Conservation (phyloP, 306 rosid species). For the Astragalus glycyphyllos region DNA sequence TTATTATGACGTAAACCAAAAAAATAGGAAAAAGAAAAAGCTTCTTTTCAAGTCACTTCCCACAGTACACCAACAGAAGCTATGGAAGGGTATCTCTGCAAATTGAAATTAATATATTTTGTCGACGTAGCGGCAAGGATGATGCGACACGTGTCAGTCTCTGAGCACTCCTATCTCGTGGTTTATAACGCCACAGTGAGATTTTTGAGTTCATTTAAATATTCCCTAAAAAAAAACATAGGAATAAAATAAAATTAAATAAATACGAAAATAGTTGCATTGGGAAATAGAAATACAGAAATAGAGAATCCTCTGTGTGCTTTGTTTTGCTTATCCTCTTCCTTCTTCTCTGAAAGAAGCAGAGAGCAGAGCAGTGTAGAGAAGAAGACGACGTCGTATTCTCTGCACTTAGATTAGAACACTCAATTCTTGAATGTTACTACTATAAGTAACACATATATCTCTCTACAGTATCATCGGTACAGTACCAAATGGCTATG, state of each 20-base stretch:
- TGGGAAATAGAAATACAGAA: not conserved
- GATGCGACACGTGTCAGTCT: slow-evolving; percentile 65
- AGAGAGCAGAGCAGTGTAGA: not conserved
- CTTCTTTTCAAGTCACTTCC: not conserved
- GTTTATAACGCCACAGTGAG: slow-evolving; percentile 51
- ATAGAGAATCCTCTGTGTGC: not conserved
- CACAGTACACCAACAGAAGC: not conserved
- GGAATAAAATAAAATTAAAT: not conserved
- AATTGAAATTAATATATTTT: not conserved
- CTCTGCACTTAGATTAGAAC: slow-evolving; percentile 1
- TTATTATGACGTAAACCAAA: slow-evolving; percentile 10
- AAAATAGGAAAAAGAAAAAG: not conserved
- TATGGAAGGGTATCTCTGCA: slow-evolving; percentile 11
- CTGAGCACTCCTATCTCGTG: slow-evolving; percentile 53
- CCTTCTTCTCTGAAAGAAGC: slow-evolving; percentile 4
- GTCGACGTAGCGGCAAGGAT: slow-evolving; percentile 19
- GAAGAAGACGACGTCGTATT: slow-evolving; percentile 46
- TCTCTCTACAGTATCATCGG: not conserved
- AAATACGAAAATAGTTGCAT: slow-evolving; percentile 9
- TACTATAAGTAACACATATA: not conserved
- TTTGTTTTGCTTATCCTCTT: slow-evolving; percentile 66
- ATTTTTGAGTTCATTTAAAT: slow-evolving; percentile 2
- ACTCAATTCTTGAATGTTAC: slow-evolving; percentile 37
- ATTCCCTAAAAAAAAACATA: not conserved
- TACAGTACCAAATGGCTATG: slow-evolving; percentile 61